Evolutionary conservation across 306 rosid genomes (phyloP), one percentile per base, ranked within the genome.

Genomic region (Abrus precatorius): DNA sequence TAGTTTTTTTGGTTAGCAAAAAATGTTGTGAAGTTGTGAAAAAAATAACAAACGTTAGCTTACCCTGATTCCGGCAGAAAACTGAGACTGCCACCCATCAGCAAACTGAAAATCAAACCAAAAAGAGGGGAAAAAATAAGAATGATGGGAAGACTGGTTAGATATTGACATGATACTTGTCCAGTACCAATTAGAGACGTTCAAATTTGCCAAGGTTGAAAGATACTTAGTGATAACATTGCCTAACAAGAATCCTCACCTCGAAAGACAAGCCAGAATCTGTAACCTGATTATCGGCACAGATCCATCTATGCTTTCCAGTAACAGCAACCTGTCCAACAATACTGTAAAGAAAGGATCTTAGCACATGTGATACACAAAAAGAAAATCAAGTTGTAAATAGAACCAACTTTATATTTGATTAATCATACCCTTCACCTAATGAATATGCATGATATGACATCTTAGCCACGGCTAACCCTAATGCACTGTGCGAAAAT

Each of bases 281-380:
- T 72, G 85, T 49, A 55, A 79, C 83, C 60, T 84, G 90, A 81
- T 87, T 85, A 60, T 92, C 97, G n/a, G 91, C 88, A 85, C 84
- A 90, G 87, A 96, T 89, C 99, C 98, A 96, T 76, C 44, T 87
- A 90, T 96, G 90, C 81, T 88, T 92, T 81, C 98, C 97, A 6
- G 94, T 90, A 72, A 86, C 90, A 52, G 99, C 97, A 75, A 93
- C 99, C 83, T 93, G 93, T 75, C 98, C 97, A 85, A 96, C 97
- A 84, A 90, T 83, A 85, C 98, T 96, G 86, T 40, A 81, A 73
- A 87, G 44, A 40, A 70, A 82, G 83, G 47, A 54, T 43, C 13
- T 77, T 44, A 75, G 67, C 65, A 61, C 20, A 73, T 54, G 44
- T 50, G 47, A 34, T 57, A 75, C 41, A 38, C 47, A 81, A 14